A percentile compares a stretch with the other conserved stretches of the same genome.
phyloP scores from a whole-genome alignment of 345 rosid genomes.

The Populus ilicifolia region DNA sequence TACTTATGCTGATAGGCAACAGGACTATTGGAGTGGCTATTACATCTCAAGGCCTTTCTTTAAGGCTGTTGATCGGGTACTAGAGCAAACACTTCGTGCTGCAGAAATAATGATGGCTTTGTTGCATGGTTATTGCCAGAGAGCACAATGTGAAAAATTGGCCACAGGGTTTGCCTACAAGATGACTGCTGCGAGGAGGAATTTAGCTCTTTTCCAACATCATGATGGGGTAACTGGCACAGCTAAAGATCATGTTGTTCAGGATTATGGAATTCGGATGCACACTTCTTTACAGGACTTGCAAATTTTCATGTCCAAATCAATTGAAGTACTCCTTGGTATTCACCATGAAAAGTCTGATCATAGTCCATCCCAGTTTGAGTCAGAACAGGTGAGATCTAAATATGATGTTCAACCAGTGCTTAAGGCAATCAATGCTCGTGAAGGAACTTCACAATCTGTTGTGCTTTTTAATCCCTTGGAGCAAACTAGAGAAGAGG shows the following conservation, averaged over 20 bases:
- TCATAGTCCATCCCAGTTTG: constrained; percentile 65
- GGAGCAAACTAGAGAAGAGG: constrained; percentile 84
- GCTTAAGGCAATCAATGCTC: constrained; percentile 59
- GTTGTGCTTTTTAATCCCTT: constrained; percentile 78
- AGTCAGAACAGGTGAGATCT: constrained; percentile 77
- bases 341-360: constrained; percentile 77
- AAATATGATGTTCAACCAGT: constrained; percentile 78
- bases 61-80: constrained; percentile 94
- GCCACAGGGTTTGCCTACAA: constrained; percentile 70
- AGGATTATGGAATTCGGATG: constrained; percentile 87
- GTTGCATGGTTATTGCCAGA: constrained; percentile 82
- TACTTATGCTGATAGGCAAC: constrained; percentile 88
- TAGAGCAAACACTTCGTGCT: constrained; percentile 87
- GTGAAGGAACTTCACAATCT: constrained; percentile 70
- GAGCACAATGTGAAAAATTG: constrained; percentile 77
- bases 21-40: constrained; percentile 99
- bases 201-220: constrained; percentile 97
- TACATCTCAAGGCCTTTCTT: constrained; percentile 97
- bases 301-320: constrained; percentile 95
- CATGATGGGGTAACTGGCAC: constrained; percentile 99
- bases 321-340: constrained; percentile 81
- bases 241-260: constrained; percentile 90
- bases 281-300: constrained; percentile 84
- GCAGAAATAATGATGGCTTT: constrained; percentile 85
- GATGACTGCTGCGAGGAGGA: constrained; percentile 94